A percentile compares a stretch with the other conserved stretches of the same genome.
These are phyloP conservation scores for Alternaria metachromatica DNA, from an alignment of 2,329 filamentous ascomycete species.

Conservation along the genomic window DNA sequence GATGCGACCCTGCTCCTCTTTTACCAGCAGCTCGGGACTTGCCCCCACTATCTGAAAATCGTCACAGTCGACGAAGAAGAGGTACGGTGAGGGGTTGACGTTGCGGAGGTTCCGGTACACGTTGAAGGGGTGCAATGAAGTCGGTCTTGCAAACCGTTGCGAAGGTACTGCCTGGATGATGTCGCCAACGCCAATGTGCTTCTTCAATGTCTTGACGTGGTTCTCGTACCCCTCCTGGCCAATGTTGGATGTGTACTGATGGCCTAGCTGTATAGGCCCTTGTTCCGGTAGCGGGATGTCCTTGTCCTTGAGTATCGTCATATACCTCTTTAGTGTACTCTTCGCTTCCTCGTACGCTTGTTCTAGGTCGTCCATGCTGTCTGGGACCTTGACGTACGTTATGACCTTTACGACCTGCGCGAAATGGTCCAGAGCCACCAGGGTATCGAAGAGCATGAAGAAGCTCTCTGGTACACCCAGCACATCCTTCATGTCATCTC, in stretches of 20 bases:
- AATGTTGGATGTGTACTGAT: slow-evolving; percentile 90
- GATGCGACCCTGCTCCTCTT: slow-evolving; percentile 83
- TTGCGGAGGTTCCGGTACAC: slow-evolving; percentile 95
- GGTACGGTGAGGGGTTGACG: slow-evolving; percentile 96
- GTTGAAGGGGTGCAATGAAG: slow-evolving; percentile 93
- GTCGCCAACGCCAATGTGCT: slow-evolving; percentile 89
- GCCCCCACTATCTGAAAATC: slow-evolving; percentile 96
- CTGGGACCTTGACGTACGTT: slow-evolving; percentile 79
- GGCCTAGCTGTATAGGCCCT: slow-evolving; percentile 71
- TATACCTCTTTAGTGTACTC: slow-evolving; percentile 68
- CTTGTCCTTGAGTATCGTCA: slow-evolving; percentile 74
- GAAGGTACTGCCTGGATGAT: slow-evolving; percentile 98
- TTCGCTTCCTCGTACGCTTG: slow-evolving; percentile 74
- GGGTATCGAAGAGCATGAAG: slow-evolving; percentile 96
- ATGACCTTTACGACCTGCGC: slow-evolving; percentile 92
- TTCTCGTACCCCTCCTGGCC: slow-evolving; percentile 85
- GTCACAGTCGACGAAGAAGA: slow-evolving; percentile 92
- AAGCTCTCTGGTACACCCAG: slow-evolving; percentile 89
- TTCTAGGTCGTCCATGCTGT: slow-evolving; percentile 62
- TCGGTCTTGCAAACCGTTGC: slow-evolving; percentile 89
- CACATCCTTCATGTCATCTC: slow-evolving; percentile 85
- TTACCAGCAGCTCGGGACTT: slow-evolving; percentile 92
- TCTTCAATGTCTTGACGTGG: slow-evolving; percentile 86
- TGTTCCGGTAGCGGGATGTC: slow-evolving; percentile 81
- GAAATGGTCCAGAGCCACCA: slow-evolving; percentile 94